Evolutionary conservation across 345 rosid genomes (phyloP), one percentile per base, ranked within the genome.

Genomic region (Citrus sinensis): DNA sequence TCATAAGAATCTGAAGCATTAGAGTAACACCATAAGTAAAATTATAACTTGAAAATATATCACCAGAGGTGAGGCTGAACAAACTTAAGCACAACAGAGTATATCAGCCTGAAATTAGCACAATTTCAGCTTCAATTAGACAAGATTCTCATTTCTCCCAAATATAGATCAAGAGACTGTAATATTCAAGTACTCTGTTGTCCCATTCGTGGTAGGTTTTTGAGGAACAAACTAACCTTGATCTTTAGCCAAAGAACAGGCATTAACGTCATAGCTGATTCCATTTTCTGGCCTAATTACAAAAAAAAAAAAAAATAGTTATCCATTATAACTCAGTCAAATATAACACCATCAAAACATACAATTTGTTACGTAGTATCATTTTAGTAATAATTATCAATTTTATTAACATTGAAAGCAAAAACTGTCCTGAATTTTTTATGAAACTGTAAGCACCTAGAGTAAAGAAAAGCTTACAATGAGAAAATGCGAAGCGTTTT

Each of bases 401-500:
- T 25, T n/a, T n/a, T 27, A 14, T 27, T 63, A 4, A 27, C 27
- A 27, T 10, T 14, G 49, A 67, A 76, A 37, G 20, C 35, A 35
- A 24, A 58, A 39, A 29, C 24, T 59, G 40, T 16, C 25, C 7
- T n/a, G 22, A 35, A 14, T 72, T 72, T 73, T 42, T 35, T 22
- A 5, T 29, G 3, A 35, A 64, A 70, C 49, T 20, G 29, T 7
- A 25, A 16, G 19, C 37, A 60, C 5, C 54, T 24, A 22, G 19
- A 56, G 19, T 27, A 49, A 24, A 22, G n/a, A 32, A 46, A 34
- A 67, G 11, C 94, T 85, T 86, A 96, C 98, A 85, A 63, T 27
- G 91, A 75, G 86, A 96, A 96, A 16, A 91, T 46, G 37, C 93
- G 89, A 76, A 94, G 86, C n/a, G 86, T 86, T 61, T 91, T 94